phyloP scores from a whole-genome alignment of 257 asterid species.

The Scutellaria galericulata region DNA sequence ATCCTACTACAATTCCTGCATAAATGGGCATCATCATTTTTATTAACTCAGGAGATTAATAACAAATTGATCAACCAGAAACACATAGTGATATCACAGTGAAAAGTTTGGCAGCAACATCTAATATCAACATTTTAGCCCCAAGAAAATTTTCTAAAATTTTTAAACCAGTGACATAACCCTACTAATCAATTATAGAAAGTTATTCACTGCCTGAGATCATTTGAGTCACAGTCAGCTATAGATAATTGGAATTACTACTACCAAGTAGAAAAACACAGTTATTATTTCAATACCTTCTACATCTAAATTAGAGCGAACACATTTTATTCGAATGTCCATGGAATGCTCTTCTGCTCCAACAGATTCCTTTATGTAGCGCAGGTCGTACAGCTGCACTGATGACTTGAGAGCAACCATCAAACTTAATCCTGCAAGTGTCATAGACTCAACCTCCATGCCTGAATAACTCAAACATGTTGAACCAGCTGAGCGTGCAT shows the following conservation, averaged over 20 bases:
- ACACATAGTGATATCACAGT: background rate
- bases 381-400: conserved; percentile 70
- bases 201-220: conserved; percentile 5
- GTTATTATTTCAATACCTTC: conserved; percentile 61
- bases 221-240: conserved; percentile 20
- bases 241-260: conserved; percentile 16
- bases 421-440: conserved; percentile 67
- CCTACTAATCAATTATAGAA: conserved; percentile 10
- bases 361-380: conserved; percentile 48
- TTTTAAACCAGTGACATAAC: background rate
- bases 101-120: conserved; percentile 16
- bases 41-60: conserved; percentile 24
- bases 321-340: conserved; percentile 64
- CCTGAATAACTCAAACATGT: conserved; percentile 53
- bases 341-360: conserved; percentile 47
- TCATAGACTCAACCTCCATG: conserved; percentile 70
- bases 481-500: conserved; percentile 56
- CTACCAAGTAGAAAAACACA: conserved; percentile 24
- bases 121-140: background rate
- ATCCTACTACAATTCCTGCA: conserved; percentile 86
- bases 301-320: conserved; percentile 64
- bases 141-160: background rate
- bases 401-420: conserved; percentile 70
- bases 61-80: conserved; percentile 24
- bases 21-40: conserved; percentile 27